Conservation (phyloP, 2,329 filamentous ascomycete species). For the Cryphonectria carpinicola region DNA sequence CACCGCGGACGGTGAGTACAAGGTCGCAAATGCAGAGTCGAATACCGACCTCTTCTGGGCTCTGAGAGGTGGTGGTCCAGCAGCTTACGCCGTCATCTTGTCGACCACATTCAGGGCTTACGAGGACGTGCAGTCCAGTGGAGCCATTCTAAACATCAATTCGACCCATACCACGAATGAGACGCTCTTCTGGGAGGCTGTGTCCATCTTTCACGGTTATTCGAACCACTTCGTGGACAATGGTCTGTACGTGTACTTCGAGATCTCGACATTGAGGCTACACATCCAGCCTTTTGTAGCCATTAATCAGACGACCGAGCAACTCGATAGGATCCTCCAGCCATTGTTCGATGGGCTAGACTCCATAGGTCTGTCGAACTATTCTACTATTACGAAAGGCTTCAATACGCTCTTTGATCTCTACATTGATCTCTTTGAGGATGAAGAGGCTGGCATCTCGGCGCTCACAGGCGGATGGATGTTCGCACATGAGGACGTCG, state of each 20-base stretch:
- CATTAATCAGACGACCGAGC: background rate
- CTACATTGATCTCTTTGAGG: conserved; percentile 44
- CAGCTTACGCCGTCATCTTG: conserved; percentile 56
- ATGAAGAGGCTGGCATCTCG: conserved; percentile 40
- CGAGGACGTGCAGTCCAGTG: conserved; percentile 47
- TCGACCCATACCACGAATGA: conserved; percentile 41
- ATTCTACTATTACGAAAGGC: conserved; percentile 36
- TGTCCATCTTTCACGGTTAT: background rate
- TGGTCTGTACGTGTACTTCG: background rate
- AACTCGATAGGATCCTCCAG: background rate
- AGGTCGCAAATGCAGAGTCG: conserved; percentile 46
- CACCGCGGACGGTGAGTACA: conserved; percentile 46
- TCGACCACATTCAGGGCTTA: conserved; percentile 55
- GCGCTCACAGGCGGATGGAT: conserved; percentile 45
- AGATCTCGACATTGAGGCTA: background rate
- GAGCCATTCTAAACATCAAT: conserved; percentile 46
- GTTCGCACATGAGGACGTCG: conserved; percentile 42
- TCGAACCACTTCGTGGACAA: background rate
- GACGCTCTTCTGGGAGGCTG: conserved; percentile 50
- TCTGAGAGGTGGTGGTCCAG: conserved; percentile 55
- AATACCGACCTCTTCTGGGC: conserved; percentile 62
- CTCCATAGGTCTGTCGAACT: conserved; percentile 17
- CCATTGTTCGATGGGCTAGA: background rate
- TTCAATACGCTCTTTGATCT: conserved; percentile 42
- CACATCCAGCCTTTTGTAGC: background rate